Percentiles rank a stretch among this genome's conserved stretches.
These are phyloP conservation scores for Pyrenophora seminiperda DNA, from an alignment of 2,329 filamentous ascomycete genomes.

Conservation along the genomic window DNA sequence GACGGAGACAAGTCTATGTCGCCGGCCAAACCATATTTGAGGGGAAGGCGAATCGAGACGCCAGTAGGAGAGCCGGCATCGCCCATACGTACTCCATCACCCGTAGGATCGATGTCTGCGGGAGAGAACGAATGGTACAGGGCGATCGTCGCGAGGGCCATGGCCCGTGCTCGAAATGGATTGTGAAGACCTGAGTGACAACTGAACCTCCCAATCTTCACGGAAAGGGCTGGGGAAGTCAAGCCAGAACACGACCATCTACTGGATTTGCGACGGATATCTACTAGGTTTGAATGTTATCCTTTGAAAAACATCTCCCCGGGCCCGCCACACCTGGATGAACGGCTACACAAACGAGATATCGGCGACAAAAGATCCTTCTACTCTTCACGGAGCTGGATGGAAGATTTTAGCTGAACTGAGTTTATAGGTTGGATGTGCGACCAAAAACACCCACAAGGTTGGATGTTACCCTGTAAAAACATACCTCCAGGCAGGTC, in stretches of 20 bases:
- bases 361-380: not conserved
- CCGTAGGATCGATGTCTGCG: not conserved
- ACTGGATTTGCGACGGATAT: not conserved
- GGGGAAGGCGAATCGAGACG: not conserved
- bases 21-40: not conserved
- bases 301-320: not conserved
- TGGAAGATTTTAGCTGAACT: not conserved
- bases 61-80: not conserved
- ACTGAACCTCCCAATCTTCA: not conserved
- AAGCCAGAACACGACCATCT: not conserved
- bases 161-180: too few species aligned
- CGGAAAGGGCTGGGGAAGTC: not conserved
- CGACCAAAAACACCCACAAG: not conserved
- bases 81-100: not conserved
- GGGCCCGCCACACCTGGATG: conserved; percentile 1
- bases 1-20: not conserved
- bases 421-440: not conserved
- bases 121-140: too few species aligned
- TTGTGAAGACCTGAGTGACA: too few species aligned
- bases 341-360: not conserved
- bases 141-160: too few species aligned
- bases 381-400: not conserved
- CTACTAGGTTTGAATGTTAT: not conserved
- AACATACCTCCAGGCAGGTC: conserved; percentile 3
- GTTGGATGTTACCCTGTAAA: not conserved